Conservation (phyloP, 345 rosid genomes). For the Gossypium anomalum region DNA sequence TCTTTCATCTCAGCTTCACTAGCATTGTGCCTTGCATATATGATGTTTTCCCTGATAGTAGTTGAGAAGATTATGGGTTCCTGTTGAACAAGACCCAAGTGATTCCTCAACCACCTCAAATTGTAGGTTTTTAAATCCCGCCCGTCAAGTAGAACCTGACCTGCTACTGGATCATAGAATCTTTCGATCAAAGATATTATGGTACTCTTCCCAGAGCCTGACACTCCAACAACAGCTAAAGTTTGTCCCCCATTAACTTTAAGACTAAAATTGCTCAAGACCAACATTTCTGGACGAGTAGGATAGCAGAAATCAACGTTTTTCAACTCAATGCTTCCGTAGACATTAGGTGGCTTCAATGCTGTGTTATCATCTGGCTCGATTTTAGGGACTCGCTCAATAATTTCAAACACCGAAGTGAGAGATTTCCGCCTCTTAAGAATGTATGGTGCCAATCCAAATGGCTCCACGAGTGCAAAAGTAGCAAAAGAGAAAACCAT, state of each 20-base stretch:
- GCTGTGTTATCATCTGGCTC: slow-evolving; percentile 94
- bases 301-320: slow-evolving; percentile 96
- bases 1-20: slow-evolving; percentile 97
- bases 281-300: slow-evolving; percentile 79
- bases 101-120: slow-evolving; percentile 89
- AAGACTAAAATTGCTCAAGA: slow-evolving; percentile 92
- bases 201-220: slow-evolving; percentile 98
- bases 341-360: slow-evolving; percentile 86
- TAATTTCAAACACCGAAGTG: slow-evolving; percentile 89
- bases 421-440: slow-evolving; percentile 85
- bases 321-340: slow-evolving; percentile 93
- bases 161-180: slow-evolving; percentile 96
- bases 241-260: slow-evolving; percentile 95
- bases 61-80: slow-evolving; percentile 97
- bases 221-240: slow-evolving; percentile 96
- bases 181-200: slow-evolving; percentile 91
- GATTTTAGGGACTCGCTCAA: slow-evolving; percentile 85
- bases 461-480: slow-evolving; percentile 97
- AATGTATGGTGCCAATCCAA: slow-evolving; percentile 97
- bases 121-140: slow-evolving; percentile 84
- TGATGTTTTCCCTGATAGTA: slow-evolving; percentile 87
- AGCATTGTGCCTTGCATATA: slow-evolving; percentile 95
- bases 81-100: slow-evolving; percentile 93
- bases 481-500: slow-evolving; percentile 98
- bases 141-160: slow-evolving; percentile 90